These are phyloP conservation scores for Phlebopus sp. DNA, from an alignment of 1,284 basidiomycete genomes.

Conservation along the genomic window DNA sequence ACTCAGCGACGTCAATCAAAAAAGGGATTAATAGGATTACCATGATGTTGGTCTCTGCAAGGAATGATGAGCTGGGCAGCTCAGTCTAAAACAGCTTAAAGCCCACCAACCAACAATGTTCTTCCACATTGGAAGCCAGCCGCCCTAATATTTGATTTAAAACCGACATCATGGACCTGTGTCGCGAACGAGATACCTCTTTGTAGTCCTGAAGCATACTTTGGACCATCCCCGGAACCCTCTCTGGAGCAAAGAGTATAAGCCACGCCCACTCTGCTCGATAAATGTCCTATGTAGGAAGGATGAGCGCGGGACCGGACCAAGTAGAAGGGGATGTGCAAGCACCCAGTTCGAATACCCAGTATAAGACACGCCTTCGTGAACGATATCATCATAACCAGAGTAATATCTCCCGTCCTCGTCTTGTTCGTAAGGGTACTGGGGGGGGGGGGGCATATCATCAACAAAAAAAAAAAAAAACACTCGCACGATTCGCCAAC, in stretches of 20 bases:
- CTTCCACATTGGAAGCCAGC: constrained; percentile 91
- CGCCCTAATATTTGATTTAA: constrained; percentile 48
- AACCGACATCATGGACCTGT: background rate
- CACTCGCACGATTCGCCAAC: background rate
- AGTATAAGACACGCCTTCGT: constrained; percentile 67
- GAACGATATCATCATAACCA: constrained; percentile 65
- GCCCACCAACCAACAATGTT: constrained; percentile 64
- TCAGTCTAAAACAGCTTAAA: background rate
- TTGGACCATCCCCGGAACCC: constrained; percentile 70
- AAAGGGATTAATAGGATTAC: constrained; percentile 24
- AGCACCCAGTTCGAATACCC: constrained; percentile 83
- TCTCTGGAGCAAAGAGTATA: constrained; percentile 73
- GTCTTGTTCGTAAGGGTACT: constrained; percentile 80
- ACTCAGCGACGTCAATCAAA: background rate
- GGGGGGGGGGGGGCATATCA: no score
- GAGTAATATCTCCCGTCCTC: constrained; percentile 76
- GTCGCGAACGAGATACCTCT: constrained; percentile 42
- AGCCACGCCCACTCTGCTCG: constrained; percentile 79
- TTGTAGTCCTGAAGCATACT: constrained; percentile 81
- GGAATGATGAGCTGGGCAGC: background rate
- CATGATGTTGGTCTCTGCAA: constrained; percentile 71
- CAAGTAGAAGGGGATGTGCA: background rate
- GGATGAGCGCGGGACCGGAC: background rate
- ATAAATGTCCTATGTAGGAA: constrained; percentile 67
- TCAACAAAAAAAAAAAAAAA: no score